phyloP scores from a whole-genome alignment of 2,329 filamentous ascomycete species.

The Pseudogymnoascus destructans region DNA sequence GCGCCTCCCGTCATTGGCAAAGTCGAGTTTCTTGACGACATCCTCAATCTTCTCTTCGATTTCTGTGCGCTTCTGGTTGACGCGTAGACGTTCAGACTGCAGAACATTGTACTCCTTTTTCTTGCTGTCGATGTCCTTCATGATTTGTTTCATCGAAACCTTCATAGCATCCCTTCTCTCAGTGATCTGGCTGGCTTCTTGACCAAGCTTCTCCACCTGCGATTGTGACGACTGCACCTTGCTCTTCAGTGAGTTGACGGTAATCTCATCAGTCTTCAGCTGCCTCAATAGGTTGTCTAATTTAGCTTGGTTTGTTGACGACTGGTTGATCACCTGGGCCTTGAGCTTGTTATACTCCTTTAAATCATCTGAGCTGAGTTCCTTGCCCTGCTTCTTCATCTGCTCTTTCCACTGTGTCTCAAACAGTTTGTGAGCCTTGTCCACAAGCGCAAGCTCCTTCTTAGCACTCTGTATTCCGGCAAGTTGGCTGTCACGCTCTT shows the following conservation, averaged over 20 bases:
- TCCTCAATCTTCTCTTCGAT: constrained; percentile 85
- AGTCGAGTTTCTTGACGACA: constrained; percentile 64
- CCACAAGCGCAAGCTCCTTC: constrained; percentile 70
- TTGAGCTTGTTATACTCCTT: constrained; percentile 80
- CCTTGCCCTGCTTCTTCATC: constrained; percentile 73
- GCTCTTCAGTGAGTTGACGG: constrained; percentile 75
- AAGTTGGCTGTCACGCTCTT: constrained; percentile 62
- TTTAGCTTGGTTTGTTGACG: constrained; percentile 67
- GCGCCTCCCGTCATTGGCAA: constrained; percentile 72
- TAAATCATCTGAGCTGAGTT: constrained; percentile 72
- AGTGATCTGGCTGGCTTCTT: constrained; percentile 54
- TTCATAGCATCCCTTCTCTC: constrained; percentile 55
- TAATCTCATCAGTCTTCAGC: constrained; percentile 81
- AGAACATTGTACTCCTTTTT: constrained; percentile 83
- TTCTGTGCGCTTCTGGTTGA: constrained; percentile 72
- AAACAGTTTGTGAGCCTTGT: constrained; percentile 80
- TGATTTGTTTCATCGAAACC: constrained; percentile 50
- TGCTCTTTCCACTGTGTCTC: constrained; percentile 77
- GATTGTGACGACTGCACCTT: constrained; percentile 71
- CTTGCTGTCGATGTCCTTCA: constrained; percentile 68
- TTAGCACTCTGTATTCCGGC: constrained; percentile 58
- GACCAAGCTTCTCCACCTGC: constrained; percentile 58
- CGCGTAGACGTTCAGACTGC: constrained; percentile 69
- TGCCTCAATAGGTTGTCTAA: constrained; percentile 80
- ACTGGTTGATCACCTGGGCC: constrained; percentile 71